A percentile compares a stretch with the other conserved stretches of the same genome.
Evolutionary conservation across 2,329 filamentous ascomycete species (phyloP).

Genomic region (Thelonectria rubi): DNA sequence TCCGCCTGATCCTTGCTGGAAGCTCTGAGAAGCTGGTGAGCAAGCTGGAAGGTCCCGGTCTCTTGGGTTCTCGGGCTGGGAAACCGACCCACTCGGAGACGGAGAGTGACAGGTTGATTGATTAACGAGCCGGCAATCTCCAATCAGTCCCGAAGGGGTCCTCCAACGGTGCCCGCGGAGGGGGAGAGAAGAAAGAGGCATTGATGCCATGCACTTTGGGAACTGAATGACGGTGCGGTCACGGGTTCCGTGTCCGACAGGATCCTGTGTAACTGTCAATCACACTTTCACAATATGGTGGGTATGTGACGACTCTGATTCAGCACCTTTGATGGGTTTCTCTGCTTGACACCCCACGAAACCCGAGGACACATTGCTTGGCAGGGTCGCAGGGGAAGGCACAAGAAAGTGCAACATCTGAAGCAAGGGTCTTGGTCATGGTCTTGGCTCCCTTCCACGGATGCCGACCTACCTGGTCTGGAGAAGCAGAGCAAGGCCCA

Average conservation of each 20-base stretch:
- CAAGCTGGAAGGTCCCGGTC: slow-evolving; percentile 22
- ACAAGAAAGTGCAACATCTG: slow-evolving; percentile 22
- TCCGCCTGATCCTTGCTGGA: slow-evolving; percentile 18
- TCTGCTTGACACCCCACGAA: slow-evolving; percentile 16
- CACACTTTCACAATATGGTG: slow-evolving; percentile 13
- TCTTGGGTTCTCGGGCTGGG: slow-evolving; percentile 24
- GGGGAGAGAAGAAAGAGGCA: not conserved
- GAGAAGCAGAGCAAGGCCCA: slow-evolving; percentile 15
- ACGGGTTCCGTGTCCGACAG: slow-evolving; percentile 1
- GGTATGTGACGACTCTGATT: slow-evolving; percentile 14
- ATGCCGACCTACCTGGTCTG: not conserved
- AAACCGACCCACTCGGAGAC: slow-evolving; percentile 20
- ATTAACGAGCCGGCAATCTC: slow-evolving; percentile 27
- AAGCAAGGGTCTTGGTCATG: slow-evolving; percentile 19
- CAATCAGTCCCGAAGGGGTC: slow-evolving; percentile 9
- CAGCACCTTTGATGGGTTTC: slow-evolving; percentile 12
- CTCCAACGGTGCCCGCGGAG: not conserved
- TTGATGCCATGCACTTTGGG: not conserved
- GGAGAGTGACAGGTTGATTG: slow-evolving; percentile 21
- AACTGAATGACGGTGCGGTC: slow-evolving; percentile 3
- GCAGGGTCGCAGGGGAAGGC: slow-evolving; percentile 14
- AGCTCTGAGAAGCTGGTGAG: slow-evolving; percentile 29
- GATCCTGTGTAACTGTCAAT: slow-evolving; percentile 8
- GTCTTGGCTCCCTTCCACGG: slow-evolving; percentile 17
- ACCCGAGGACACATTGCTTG: slow-evolving; percentile 8